Conservation (phyloP, 805 yeast genomes). For the Metschnikowia henanensis region DNA sequence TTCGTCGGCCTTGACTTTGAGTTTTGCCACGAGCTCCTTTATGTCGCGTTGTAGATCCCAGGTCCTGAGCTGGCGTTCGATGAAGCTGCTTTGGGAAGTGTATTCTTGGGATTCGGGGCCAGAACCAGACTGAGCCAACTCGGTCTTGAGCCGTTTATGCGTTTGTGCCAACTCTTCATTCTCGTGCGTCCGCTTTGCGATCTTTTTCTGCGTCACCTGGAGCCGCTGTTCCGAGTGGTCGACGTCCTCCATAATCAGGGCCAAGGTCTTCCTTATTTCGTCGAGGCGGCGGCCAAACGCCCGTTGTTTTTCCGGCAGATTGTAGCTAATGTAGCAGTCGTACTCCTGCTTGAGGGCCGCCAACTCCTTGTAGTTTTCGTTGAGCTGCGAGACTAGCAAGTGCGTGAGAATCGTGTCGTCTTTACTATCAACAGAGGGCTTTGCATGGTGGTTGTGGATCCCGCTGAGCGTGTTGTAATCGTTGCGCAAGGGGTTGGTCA, state of each 20-base stretch:
- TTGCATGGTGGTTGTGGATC: constrained; percentile 44
- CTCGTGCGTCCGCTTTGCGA: constrained; percentile 32
- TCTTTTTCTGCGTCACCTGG: constrained; percentile 32
- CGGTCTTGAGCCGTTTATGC: constrained; percentile 28
- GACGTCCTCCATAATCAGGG: constrained; percentile 47
- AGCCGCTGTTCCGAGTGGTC: constrained; percentile 39
- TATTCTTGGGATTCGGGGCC: constrained; percentile 24
- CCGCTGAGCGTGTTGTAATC: constrained; percentile 51
- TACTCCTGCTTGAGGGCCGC: constrained; percentile 46
- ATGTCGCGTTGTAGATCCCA: constrained; percentile 48
- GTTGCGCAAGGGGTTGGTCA: constrained; percentile 63
- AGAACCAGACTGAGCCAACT: constrained; percentile 25
- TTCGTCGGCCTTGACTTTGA: constrained; percentile 55
- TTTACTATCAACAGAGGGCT: constrained; percentile 7
- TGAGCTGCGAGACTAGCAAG: constrained; percentile 56
- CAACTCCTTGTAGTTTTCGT: constrained; percentile 44
- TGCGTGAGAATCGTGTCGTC: constrained; percentile 51
- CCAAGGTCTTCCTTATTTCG: constrained; percentile 44
- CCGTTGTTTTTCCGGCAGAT: constrained; percentile 42
- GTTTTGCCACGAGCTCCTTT: constrained; percentile 40
- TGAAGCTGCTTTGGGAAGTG: constrained; percentile 23
- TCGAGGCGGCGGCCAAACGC: constrained; percentile 43
- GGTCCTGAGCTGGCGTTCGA: constrained; percentile 41
- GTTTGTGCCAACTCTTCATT: constrained; percentile 23
- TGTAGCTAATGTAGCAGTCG: constrained; percentile 26